Percentiles rank a stretch among this genome's conserved stretches.
Conservation (phyloP, 768 basidiomycete species). For the Leccinum disarticulatum region DNA sequence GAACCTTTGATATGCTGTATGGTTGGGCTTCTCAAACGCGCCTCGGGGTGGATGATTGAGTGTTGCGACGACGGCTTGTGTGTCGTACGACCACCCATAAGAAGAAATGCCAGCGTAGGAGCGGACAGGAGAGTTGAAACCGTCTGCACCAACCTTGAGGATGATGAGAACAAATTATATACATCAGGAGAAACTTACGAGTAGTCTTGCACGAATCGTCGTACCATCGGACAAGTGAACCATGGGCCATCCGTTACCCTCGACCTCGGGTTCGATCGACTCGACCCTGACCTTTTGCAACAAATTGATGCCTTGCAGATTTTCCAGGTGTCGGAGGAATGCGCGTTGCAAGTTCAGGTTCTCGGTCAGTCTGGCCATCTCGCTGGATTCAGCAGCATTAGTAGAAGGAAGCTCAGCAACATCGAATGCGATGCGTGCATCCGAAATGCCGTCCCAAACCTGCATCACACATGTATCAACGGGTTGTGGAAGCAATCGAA, state of each 20-base stretch:
- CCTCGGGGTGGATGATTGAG: slow-evolving; percentile 70
- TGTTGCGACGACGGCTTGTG: slow-evolving; percentile 88
- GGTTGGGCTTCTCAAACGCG: slow-evolving; percentile 62
- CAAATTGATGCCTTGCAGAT: slow-evolving; percentile 54
- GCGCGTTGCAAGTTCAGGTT: slow-evolving; percentile 91
- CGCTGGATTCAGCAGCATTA: slow-evolving; percentile 31
- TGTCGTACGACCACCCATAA: slow-evolving; percentile 90
- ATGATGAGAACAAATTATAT: neutral
- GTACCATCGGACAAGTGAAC: slow-evolving; percentile 70
- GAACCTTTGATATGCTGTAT: slow-evolving; percentile 91
- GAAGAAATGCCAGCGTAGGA: slow-evolving; percentile 81
- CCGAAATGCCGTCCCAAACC: slow-evolving; percentile 93
- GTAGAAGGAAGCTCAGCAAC: slow-evolving; percentile 42
- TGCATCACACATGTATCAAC: slow-evolving; percentile 25
- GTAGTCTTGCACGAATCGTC: slow-evolving; percentile 66
- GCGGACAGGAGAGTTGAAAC: slow-evolving; percentile 91
- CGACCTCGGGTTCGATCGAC: slow-evolving; percentile 52
- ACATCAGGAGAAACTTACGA: slow-evolving; percentile 48
- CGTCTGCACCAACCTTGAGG: slow-evolving; percentile 87
- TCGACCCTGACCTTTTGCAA: slow-evolving; percentile 75
- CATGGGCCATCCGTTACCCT: slow-evolving; percentile 72
- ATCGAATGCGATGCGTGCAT: slow-evolving; percentile 73
- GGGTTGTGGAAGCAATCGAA: neutral
- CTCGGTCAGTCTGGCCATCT: slow-evolving; percentile 87
- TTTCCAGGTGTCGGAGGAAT: slow-evolving; percentile 63